Conservation (phyloP, 257 asterid genomes). For the Capsicum baccatum region DNA sequence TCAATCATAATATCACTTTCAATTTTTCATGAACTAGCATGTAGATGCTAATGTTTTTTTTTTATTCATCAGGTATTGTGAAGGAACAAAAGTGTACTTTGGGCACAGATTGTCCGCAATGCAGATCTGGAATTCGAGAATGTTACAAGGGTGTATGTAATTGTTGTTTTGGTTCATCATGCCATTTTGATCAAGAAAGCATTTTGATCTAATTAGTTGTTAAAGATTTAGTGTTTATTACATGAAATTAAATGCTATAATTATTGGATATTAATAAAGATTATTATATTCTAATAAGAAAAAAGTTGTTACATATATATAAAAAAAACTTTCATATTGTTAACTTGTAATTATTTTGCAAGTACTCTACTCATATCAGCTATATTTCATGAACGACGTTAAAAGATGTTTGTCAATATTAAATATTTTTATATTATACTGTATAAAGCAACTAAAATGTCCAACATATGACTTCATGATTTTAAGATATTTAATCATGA, state of each 20-base stretch:
- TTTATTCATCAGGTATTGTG: neutral
- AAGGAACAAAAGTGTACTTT: neutral
- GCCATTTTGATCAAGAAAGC: neutral
- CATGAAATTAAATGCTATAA: neutral
- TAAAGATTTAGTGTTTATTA: neutral
- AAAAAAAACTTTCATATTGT: too few relatives aligned
- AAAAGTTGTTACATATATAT: neutral
- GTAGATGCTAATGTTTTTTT: neutral
- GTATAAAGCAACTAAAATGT: too few relatives aligned
- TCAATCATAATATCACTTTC: neutral
- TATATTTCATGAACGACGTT: too few relatives aligned
- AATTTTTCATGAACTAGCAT: neutral
- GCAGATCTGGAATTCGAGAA: neutral
- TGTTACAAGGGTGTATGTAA: neutral
- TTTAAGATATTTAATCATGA: too few relatives aligned
- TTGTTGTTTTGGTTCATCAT: neutral
- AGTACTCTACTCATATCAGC: too few relatives aligned
- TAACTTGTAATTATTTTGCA: too few relatives aligned
- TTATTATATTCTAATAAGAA: neutral
- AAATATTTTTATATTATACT: too few relatives aligned
- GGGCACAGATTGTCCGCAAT: neutral
- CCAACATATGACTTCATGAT: too few relatives aligned
- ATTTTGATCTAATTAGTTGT: neutral
- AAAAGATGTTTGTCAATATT: too few relatives aligned
- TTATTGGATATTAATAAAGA: neutral